Evolutionary conservation across 1,284 basidiomycete genomes (phyloP).

Genomic region (Melanopsichium pennsylvanicum): DNA sequence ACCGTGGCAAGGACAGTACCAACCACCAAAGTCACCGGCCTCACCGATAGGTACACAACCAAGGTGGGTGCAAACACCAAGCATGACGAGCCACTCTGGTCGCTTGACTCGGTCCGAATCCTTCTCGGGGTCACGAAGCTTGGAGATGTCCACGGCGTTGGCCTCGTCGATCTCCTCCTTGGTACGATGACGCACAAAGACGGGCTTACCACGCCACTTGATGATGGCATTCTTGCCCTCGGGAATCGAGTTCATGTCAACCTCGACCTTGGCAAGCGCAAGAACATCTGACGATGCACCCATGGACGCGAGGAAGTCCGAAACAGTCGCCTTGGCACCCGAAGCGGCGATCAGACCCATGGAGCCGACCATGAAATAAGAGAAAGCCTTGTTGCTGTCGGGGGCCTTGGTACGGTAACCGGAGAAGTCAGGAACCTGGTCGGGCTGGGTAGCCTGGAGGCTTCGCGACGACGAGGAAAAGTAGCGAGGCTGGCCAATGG

Average conservation of each 20-base stretch:
- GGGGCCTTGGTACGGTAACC: slow-evolving; percentile 78
- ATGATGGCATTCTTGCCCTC: slow-evolving; percentile 79
- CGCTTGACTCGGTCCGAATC: slow-evolving; percentile 89
- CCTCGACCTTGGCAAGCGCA: slow-evolving; percentile 96
- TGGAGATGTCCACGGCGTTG: slow-evolving; percentile 81
- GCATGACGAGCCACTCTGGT: slow-evolving; percentile 82
- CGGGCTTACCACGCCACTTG: slow-evolving; percentile 96
- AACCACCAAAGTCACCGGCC: slow-evolving; percentile 90
- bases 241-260: slow-evolving; percentile 88
- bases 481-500: slow-evolving; percentile 48
- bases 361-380: slow-evolving; percentile 97
- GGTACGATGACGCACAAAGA: slow-evolving; percentile 98
- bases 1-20: slow-evolving; percentile 81
- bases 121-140: slow-evolving; percentile 87
- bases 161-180: slow-evolving; percentile 92
- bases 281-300: slow-evolving; percentile 96
- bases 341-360: slow-evolving; percentile 93
- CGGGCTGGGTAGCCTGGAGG: slow-evolving; percentile 46
- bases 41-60: slow-evolving; percentile 98
- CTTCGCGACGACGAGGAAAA: slow-evolving; percentile 58
- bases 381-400: slow-evolving; percentile 80
- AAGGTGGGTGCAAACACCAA: slow-evolving; percentile 89
- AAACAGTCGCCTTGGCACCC: slow-evolving; percentile 89
- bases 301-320: slow-evolving; percentile 95
- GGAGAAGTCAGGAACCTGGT: slow-evolving; percentile 85